phyloP scores from a whole-genome alignment of 2,329 filamentous ascomycete genomes.

The Karstenula rhodostoma region DNA sequence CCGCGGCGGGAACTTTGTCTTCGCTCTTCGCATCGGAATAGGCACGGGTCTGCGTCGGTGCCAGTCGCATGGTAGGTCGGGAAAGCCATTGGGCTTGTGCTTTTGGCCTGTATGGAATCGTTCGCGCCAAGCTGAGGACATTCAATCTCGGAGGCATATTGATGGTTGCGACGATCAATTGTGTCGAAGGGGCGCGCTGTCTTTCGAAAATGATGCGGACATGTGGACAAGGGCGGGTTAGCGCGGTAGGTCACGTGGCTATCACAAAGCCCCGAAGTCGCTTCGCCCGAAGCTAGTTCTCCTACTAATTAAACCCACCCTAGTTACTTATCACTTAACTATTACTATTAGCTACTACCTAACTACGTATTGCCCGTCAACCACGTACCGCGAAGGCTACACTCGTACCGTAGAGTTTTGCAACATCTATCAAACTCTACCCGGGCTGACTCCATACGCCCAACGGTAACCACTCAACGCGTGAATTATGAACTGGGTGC shows the following conservation, averaged over 20 bases:
- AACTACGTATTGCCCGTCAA: too few species aligned
- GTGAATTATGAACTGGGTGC: too few species aligned
- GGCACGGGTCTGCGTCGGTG: constrained; percentile 39
- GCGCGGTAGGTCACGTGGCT: constrained; percentile 27
- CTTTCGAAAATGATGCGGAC: constrained; percentile 29
- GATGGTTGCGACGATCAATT: constrained; percentile 22
- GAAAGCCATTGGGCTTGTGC: constrained; percentile 39
- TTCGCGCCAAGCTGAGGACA: constrained; percentile 38
- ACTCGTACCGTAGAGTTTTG: too few species aligned
- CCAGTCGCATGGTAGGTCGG: constrained; percentile 29
- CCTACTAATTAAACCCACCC: too few species aligned
- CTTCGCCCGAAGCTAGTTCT: background rate
- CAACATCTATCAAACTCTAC: too few species aligned
- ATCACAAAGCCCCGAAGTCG: background rate
- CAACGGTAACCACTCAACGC: too few species aligned
- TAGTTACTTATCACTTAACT: too few species aligned
- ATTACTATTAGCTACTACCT: too few species aligned
- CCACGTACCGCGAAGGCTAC: too few species aligned
- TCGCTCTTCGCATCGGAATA: constrained; percentile 42
- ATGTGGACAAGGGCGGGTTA: constrained; percentile 11
- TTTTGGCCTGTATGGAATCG: constrained; percentile 44
- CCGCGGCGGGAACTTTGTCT: constrained; percentile 36
- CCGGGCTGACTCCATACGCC: too few species aligned
- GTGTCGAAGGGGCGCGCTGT: constrained; percentile 15
- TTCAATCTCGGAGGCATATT: constrained; percentile 51